Base-by-base conservation (phyloP, 495 filamentous ascomycete species). In the Talaromyces nanjingensis region DNA sequence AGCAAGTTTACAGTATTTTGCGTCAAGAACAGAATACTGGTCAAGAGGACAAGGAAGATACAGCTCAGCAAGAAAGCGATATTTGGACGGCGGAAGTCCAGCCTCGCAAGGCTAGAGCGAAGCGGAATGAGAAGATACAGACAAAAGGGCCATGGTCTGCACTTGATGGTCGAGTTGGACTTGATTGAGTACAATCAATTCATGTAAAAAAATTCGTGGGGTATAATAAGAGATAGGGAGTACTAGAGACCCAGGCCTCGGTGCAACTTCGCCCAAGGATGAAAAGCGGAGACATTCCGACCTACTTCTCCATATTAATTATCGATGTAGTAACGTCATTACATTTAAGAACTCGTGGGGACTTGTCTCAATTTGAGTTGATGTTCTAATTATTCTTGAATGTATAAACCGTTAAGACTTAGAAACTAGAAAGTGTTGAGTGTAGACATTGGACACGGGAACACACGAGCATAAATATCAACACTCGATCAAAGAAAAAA, bases 81-180 rank as follows among this genome's bases (percentile, higher is more conserved):
- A 72, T 77, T 37, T 80, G 78, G 75, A 63, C 73, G 25, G 70
- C 64, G 27, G 75, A 77, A 65, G 72, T 70, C 65, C 70, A 64
- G 39, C 69, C 71, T 33, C 53, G 33, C 12, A 59, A 37, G 12
- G 65, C 67, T 9, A 60, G 69, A 64, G 67, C 65, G 54, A 66
- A 60, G 27, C 54, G 65, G 37, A 71, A 65, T 39, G 27, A 64
- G 68, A n/a, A 53, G 55, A 37, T 67, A 74, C 49, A 67, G 65
- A 59, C 65, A 16, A 73, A 68, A 33, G 77, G 76, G 3, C 77
- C 77, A 6, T 81, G 77, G 77, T 63, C 71, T 22, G 64, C 66
- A 14, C 65, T 81, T 62, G 69, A 76, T 67, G 78, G 77, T 18
- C 64, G 63, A 22, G 65, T 81, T 33, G 78, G 52, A 7, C 24